Percentiles rank a stretch among this genome's conserved stretches.
phyloP scores from a whole-genome alignment of 768 basidiomycete genomes.

The Cubamyces lactineus region DNA sequence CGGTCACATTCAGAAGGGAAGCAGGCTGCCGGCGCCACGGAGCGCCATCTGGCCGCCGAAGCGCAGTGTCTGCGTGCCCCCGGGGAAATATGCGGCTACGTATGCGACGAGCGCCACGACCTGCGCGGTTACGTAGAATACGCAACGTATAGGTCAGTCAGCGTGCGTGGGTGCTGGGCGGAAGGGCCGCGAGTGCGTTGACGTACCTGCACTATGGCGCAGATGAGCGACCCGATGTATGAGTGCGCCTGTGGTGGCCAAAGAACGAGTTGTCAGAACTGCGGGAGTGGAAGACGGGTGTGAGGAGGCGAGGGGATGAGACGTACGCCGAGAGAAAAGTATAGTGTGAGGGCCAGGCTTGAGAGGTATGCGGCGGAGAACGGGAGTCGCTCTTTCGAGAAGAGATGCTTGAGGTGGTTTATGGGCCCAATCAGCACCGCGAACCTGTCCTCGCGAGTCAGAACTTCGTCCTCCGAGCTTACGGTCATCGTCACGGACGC shows the following conservation, averaged over 20 bases:
- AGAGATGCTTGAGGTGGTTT: slow-evolving; percentile 88
- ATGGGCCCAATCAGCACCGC: slow-evolving; percentile 87
- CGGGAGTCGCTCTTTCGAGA: slow-evolving; percentile 81
- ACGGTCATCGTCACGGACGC: slow-evolving; percentile 31
- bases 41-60: slow-evolving; percentile 81
- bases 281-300: no score
- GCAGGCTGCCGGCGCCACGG: slow-evolving; percentile 79
- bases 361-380: slow-evolving; percentile 84
- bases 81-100: slow-evolving; percentile 94
- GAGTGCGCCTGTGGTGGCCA: slow-evolving; percentile 63
- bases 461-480: neutral
- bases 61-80: slow-evolving; percentile 78
- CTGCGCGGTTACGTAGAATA: slow-evolving; percentile 36
- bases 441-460: slow-evolving; percentile 51
- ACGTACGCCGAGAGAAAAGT: slow-evolving; percentile 88
- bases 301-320: slow-evolving; percentile 1
- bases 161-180: no score
- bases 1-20: slow-evolving; percentile 61
- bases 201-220: slow-evolving; percentile 78
- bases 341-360: slow-evolving; percentile 85
- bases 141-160: neutral
- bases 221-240: slow-evolving; percentile 83
- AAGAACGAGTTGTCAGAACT: slow-evolving; percentile 1
- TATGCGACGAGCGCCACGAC: slow-evolving; percentile 87
- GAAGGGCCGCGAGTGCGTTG: neutral